Evolutionary conservation across 306 rosid species (phyloP), one percentile per base, ranked within the genome.

Genomic region (Fagus sylvatica): DNA sequence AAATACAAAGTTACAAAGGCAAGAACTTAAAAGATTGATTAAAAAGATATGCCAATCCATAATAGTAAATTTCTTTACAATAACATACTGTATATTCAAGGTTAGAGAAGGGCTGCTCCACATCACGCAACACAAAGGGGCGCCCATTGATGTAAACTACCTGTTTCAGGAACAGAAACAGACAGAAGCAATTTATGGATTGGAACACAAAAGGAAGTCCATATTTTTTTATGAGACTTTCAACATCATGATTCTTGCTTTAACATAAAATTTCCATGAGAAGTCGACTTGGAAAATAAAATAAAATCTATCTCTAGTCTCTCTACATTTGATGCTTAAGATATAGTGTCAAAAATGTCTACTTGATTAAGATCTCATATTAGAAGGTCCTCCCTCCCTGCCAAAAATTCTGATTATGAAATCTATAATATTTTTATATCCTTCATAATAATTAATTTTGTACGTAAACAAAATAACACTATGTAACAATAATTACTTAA

Each of bases 51-150:
- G 71, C 16, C 54, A 65, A 51, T 69, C 57, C 34, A 22, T 42
- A 66, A n/a, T 48, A 48, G 62, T 41, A 56, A 32, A 72, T 2
- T 48, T 56, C 66, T 76, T 43, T 3, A 36, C 9, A 28, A 75
- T 17, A 76, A 53, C 87, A 81, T 87, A 88, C 97, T 81, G 97
- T 93, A 75, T 93, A 93, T 76, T 93, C 98, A 19, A 93, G 94
- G 85, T 93, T 93, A 71, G 94, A 89, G 83, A 93, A 93, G 16
- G 98, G 98, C 72, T 94, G 85, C 86, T 88, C 98, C 80, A 91
- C 97, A 7, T 93, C 98, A 62, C 98, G 97, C 87, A 89, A 81
- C 61, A 93, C 98, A 80, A 93, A 93, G 71, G 98, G 98, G 17
- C 97, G 91, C 3, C 97, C 94, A 80, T 93, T 93, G 74, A 93